Base-by-base conservation (phyloP, 2,329 filamentous ascomycete genomes). In the Eutypa lata region DNA sequence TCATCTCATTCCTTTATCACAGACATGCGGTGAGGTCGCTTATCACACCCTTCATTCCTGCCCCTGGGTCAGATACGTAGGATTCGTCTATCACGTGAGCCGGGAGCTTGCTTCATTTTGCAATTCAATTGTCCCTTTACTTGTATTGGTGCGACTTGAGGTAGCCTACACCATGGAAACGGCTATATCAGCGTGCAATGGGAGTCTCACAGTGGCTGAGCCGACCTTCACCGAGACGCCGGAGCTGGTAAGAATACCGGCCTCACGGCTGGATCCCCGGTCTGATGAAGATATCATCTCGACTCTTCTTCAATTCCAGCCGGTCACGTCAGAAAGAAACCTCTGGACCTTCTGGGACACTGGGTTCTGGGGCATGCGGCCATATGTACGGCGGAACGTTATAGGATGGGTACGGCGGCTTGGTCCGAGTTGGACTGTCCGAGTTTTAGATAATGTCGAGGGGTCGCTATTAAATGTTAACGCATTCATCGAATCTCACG, bases 291-390 rank as follows among this genome's bases (percentile, higher is more conserved):
- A 70, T 1, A 71, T 74, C 16, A n/a, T 66, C 3, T n/a, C 56
- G 1, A 58, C 63, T 3, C 64, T 73, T 1, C 50, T 55, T 8
- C 50, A 57, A 1, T 68, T 65, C 44, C 61, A 57, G 2, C 66
- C 71, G n/a, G 50, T 71, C 40, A 68, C 64, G 1, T 71, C 69
- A 0, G 72, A 76, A 49, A 73, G 71, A 55, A 77, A 77, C 40
- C 65, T 77, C 2, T 77, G 74, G 73, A 72, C 73, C 2, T 73
- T 74, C 52, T 77, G 74, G 73, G 67, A 76, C 51, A 68, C 65
- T 10, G 73, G 75, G 0, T 50, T 72, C 0, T 48, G 61, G 3
- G 52, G 53, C 7, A 74, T 75, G 66, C 72, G 69, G 7, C 62
- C 66, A 11, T 71, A 71, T 58, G 69, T 68, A 45, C 65, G 66